Base-by-base conservation (phyloP, 2,329 filamentous ascomycete species). In the Pleurostoma richardsiae region DNA sequence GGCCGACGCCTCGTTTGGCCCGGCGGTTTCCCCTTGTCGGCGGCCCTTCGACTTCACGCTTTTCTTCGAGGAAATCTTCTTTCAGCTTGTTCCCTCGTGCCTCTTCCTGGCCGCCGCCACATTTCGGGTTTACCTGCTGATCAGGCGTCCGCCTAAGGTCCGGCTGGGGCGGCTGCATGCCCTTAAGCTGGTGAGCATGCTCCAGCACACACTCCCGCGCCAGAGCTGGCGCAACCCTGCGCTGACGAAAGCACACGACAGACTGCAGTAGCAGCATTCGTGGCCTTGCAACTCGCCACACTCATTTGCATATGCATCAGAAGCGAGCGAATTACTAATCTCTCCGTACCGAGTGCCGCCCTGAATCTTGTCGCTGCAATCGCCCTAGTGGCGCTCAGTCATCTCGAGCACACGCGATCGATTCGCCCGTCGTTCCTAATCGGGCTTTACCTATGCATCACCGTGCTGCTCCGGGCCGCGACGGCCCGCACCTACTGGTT, bases 31-130 rank as follows among this genome's bases (percentile, higher is more conserved):
- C 29, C 27, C 39, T 38, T 54, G 51, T 49, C 52, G 51, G 26
- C 46, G 51, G 30, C 26, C 30, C 30, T 50, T 53, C 26, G 51
- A 54, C 36, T 53, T 54, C 41, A 54, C 51, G 7, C 44, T 54
- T 31, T 43, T 49, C 5, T 53, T 54, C 11, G 49, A 52, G 27
- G 49, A 54, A 29, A 39, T 52, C 8, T 47, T 54, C 42, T 53
- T 54, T 36, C 48, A 41, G 28, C 33, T 53, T 10, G 44, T 52
- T 28, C 53, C 51, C 27, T 45, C 49, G 7, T 30, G 26, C 28
- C 11, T 49, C n/a, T 53, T 54, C 28, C 4, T 50, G 30, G n/a
- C 43, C 11, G 30, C 27, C 7, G 47, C 49, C n/a, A 29, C 40
- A 10, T 41, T 8, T 19, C 49, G 49, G 39, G 36, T 53, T 28